Evolutionary conservation across 2,329 filamentous ascomycete genomes (phyloP).

Genomic region (Aspergillus proliferans): DNA sequence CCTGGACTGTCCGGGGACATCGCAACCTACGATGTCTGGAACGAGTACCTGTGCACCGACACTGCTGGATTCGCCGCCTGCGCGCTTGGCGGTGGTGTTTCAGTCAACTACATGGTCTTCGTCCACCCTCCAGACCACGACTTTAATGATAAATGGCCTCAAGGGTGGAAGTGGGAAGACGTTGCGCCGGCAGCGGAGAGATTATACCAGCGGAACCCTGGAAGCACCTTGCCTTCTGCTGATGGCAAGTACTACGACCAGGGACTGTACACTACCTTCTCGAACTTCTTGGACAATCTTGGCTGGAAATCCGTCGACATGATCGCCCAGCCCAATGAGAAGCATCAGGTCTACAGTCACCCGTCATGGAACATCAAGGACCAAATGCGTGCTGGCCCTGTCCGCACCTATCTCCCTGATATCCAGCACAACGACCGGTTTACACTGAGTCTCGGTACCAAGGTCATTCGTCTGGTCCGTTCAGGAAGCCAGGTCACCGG

Average conservation of each 20-base stretch:
- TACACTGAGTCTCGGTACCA: constrained; percentile 59
- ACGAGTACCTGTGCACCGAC: constrained; percentile 17
- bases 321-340: constrained; percentile 54
- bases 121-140: constrained; percentile 51
- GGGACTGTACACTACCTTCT: constrained; percentile 58
- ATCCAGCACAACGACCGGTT: constrained; percentile 59
- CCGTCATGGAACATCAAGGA: constrained; percentile 62
- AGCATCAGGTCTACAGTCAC: constrained; percentile 60
- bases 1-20: constrained; percentile 22
- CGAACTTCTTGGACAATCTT: constrained; percentile 51
- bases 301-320: constrained; percentile 61
- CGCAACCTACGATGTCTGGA: constrained; percentile 13
- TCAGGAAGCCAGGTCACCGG: constrained; percentile 57
- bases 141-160: constrained; percentile 67
- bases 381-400: constrained; percentile 62
- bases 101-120: constrained; percentile 25
- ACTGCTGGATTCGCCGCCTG: constrained; percentile 19
- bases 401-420: constrained; percentile 64
- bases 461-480: constrained; percentile 62
- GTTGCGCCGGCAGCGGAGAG: constrained; percentile 54
- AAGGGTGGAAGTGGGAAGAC: constrained; percentile 63
- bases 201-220: constrained; percentile 64
- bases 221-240: constrained; percentile 59
- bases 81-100: constrained; percentile 23
- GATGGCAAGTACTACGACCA: constrained; percentile 64